Percentiles rank a stretch among this genome's conserved stretches.
phyloP scores from a whole-genome alignment of 73 alveolate species.

The Tetrahymena borealis region DNA sequence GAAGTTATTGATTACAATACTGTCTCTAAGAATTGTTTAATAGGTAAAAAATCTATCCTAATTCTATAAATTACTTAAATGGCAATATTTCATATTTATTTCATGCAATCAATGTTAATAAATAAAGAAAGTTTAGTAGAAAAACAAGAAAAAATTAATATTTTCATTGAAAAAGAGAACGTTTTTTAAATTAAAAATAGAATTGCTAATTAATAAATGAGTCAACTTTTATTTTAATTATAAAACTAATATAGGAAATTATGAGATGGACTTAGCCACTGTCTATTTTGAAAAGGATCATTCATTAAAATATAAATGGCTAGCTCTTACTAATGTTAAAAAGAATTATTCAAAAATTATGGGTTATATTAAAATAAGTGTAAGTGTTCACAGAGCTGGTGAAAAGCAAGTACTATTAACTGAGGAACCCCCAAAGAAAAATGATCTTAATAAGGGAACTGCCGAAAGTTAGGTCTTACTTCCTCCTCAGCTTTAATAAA shows the following conservation, averaged over 20 bases:
- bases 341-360: not conserved
- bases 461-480: not conserved
- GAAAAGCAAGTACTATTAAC: not conserved
- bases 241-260: not conserved
- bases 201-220: not conserved
- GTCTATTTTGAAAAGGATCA: not conserved
- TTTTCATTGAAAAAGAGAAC: not conserved
- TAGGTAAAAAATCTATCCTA: not conserved
- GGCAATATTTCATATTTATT: too few species aligned
- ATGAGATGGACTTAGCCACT: not conserved
- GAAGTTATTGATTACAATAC: not conserved
- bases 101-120: too few species aligned
- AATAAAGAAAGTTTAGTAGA: too few species aligned
- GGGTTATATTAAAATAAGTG: not conserved
- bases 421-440: not conserved
- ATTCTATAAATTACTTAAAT: not conserved
- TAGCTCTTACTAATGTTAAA: not conserved
- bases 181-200: not conserved
- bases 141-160: too few species aligned
- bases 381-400: not conserved
- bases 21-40: not conserved
- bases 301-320: not conserved
- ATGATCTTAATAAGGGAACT: not conserved
- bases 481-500: not conserved
- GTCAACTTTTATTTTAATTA: not conserved